Conservation (phyloP, 2,329 filamentous ascomycete genomes). For the Paracorniculantispora psalliotae region DNA sequence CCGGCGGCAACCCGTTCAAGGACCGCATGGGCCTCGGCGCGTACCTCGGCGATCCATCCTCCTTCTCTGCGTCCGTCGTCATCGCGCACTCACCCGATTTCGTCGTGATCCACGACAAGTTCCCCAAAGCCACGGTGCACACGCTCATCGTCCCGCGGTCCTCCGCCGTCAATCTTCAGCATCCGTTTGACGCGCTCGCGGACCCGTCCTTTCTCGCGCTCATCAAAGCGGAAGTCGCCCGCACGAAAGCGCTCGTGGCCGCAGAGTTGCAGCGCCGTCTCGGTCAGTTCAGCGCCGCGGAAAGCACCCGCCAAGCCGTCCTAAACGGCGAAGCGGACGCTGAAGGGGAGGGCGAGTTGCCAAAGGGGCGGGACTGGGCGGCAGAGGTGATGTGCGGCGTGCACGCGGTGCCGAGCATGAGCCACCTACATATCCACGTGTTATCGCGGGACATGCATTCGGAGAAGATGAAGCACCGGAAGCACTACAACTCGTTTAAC, state of each 20-base stretch:
- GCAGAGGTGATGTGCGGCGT: slow-evolving; percentile 71
- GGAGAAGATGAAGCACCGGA: slow-evolving; percentile 66
- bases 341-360: slow-evolving; percentile 44
- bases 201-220: slow-evolving; percentile 62
- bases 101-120: slow-evolving; percentile 76
- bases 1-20: slow-evolving; percentile 33
- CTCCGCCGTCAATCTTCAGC: slow-evolving; percentile 50
- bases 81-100: slow-evolving; percentile 64
- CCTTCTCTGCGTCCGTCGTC: slow-evolving; percentile 55
- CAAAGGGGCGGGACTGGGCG: slow-evolving; percentile 72
- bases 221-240: slow-evolving; percentile 56
- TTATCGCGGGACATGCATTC: slow-evolving; percentile 75
- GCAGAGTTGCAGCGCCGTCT: slow-evolving; percentile 68
- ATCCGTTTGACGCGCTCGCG: slow-evolving; percentile 74
- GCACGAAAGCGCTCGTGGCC: slow-evolving; percentile 62
- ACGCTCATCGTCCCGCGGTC: slow-evolving; percentile 81
- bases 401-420: slow-evolving; percentile 88
- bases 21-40: slow-evolving; percentile 58
- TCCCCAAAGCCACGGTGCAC: slow-evolving; percentile 81
- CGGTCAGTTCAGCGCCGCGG: slow-evolving; percentile 57
- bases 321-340: slow-evolving; percentile 52
- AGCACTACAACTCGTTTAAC: slow-evolving; percentile 90
- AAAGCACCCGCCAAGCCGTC: slow-evolving; percentile 61
- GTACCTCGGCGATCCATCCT: slow-evolving; percentile 61
- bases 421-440: slow-evolving; percentile 85